These are phyloP conservation scores for Ogataea corticis DNA, from an alignment of 805 yeast species.

Conservation along the genomic window DNA sequence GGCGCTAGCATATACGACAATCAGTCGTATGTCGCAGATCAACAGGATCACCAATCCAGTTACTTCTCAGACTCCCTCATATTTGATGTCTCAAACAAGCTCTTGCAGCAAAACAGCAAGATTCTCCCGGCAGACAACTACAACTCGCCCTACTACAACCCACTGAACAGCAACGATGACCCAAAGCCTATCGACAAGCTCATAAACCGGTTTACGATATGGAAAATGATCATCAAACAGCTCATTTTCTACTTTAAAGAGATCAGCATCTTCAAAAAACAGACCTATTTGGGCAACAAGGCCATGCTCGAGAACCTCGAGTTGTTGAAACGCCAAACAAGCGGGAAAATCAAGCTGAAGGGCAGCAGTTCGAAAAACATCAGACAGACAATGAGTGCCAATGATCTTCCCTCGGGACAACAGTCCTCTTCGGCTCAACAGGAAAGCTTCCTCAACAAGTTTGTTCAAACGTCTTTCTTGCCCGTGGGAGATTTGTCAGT, in stretches of 20 bases:
- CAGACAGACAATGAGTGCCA: slow-evolving; percentile 24
- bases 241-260: slow-evolving; percentile 53
- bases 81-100: slow-evolving; percentile 14
- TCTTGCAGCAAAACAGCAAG: slow-evolving; percentile 22
- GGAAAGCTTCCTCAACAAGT: slow-evolving; percentile 37
- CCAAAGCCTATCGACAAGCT: slow-evolving; percentile 49
- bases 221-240: slow-evolving; percentile 56
- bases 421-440: slow-evolving; percentile 14
- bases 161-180: slow-evolving; percentile 30
- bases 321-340: slow-evolving; percentile 30
- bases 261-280: slow-evolving; percentile 51
- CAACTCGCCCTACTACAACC: slow-evolving; percentile 38
- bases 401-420: slow-evolving; percentile 24
- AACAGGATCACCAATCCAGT: slow-evolving; percentile 6
- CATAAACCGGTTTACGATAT: slow-evolving; percentile 56
- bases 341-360: slow-evolving; percentile 31
- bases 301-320: slow-evolving; percentile 49
- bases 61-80: slow-evolving; percentile 10
- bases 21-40: not conserved
- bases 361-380: slow-evolving; percentile 22
- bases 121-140: slow-evolving; percentile 34
- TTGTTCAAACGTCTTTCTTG: slow-evolving; percentile 49
- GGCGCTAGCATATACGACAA: slow-evolving; percentile 9
- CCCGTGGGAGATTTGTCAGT: slow-evolving; percentile 41
- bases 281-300: slow-evolving; percentile 44